These are phyloP conservation scores for Metarhizium album DNA, from an alignment of 2,329 filamentous ascomycete species.

Conservation along the genomic window DNA sequence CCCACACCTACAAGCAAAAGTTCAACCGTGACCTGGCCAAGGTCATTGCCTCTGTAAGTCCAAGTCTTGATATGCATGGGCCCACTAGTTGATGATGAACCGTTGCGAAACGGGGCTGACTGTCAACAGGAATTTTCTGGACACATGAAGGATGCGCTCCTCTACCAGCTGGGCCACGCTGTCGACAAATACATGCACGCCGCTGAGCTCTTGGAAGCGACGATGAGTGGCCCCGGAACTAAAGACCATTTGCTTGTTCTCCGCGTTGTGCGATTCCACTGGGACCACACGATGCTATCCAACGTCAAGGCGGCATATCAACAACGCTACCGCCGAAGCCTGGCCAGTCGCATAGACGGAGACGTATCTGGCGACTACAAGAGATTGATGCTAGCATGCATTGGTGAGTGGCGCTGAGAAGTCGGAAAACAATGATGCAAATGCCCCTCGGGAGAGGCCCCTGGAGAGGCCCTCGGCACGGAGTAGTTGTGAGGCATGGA, in stretches of 20 bases:
- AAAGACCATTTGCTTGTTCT: conserved; percentile 72
- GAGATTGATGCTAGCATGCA: conserved; percentile 60
- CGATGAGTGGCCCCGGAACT: conserved; percentile 80
- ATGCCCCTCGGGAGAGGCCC: too few relatives aligned
- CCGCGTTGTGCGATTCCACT: conserved; percentile 72
- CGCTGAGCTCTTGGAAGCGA: conserved; percentile 68
- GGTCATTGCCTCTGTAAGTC: conserved; percentile 56
- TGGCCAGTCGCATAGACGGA: conserved; percentile 60
- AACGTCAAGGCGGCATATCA: conserved; percentile 72
- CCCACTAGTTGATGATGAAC: background rate
- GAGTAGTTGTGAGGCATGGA: too few relatives aligned
- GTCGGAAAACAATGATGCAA: background rate
- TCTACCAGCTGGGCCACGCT: conserved; percentile 68
- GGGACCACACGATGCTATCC: conserved; percentile 64
- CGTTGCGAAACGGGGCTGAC: background rate
- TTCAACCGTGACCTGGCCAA: conserved; percentile 62
- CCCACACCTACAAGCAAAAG: conserved; percentile 60
- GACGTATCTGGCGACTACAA: conserved; percentile 84
- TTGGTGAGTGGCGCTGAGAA: conserved; percentile 29
- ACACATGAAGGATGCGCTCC: conserved; percentile 79
- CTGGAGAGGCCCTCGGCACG: too few relatives aligned
- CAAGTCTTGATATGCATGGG: background rate
- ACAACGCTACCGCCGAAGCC: conserved; percentile 54
- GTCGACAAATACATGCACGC: conserved; percentile 76
- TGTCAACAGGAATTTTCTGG: conserved; percentile 62